Evolutionary conservation across 108 stramenopile species (phyloP).

Genomic region (Aureococcus anophagefferens): DNA sequence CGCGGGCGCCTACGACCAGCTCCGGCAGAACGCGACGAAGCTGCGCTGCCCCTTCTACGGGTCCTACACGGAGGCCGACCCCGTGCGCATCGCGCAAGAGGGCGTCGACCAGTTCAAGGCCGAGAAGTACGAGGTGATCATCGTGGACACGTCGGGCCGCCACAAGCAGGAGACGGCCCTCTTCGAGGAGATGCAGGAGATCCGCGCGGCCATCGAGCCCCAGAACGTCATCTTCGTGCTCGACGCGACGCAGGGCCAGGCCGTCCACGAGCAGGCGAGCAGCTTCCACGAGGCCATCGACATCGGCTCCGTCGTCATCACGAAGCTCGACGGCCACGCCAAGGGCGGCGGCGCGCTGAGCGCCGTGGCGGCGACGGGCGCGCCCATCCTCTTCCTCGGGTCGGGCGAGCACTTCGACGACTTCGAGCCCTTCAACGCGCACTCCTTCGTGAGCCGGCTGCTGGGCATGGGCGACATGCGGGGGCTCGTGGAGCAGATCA

Average conservation of each 20-base stretch:
- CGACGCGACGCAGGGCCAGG: constrained; percentile 97
- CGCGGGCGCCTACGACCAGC: constrained; percentile 95
- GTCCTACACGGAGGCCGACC: constrained; percentile 86
- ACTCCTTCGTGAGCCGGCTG: constrained; percentile 75
- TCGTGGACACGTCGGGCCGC: constrained; percentile 92
- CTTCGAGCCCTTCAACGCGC: constrained; percentile 87
- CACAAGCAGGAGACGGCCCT: constrained; percentile 87
- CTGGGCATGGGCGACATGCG: constrained; percentile 75
- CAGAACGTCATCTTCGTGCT: constrained; percentile 90
- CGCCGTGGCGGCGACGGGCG: constrained; percentile 86
- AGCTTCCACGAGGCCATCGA: constrained; percentile 82
- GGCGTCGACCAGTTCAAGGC: constrained; percentile 79
- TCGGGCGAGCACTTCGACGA: constrained; percentile 95
- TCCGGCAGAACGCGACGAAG: constrained; percentile 97
- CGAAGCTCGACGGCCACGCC: constrained; percentile 97
- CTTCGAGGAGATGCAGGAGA: constrained; percentile 97
- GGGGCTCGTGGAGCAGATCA: constrained; percentile 62
- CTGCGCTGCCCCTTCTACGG: constrained; percentile 87
- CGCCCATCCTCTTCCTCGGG: constrained; percentile 92
- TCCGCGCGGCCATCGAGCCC: constrained; percentile 71
- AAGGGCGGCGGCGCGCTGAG: constrained; percentile 96
- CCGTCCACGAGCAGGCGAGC: constrained; percentile 84
- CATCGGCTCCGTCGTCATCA: constrained; percentile 88
- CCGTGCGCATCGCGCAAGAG: constrained; percentile 86
- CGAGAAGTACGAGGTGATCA: constrained; percentile 89